Conservation (phyloP, 108 stramenopile genomes). For the Cyclotella kingstonii region DNA sequence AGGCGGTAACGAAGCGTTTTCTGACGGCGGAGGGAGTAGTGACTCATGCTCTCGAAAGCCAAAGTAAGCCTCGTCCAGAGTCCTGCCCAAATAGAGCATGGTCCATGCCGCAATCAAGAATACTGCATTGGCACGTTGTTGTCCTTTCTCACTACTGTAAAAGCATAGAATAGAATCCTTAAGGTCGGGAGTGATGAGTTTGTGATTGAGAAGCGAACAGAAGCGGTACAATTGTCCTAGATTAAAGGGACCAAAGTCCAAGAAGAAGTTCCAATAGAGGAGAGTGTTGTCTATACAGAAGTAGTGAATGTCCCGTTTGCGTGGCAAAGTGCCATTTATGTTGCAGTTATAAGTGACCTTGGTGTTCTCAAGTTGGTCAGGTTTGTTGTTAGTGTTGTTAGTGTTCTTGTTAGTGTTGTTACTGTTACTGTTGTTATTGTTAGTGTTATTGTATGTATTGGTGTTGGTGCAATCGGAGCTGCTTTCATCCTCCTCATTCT, state of each 20-base stretch:
- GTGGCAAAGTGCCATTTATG: background rate
- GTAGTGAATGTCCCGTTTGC: conserved; percentile 49
- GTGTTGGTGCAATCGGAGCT: background rate
- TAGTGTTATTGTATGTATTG: background rate
- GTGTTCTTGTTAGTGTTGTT: background rate
- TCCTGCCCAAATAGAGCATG: conserved; percentile 81
- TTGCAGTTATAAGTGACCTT: conserved; percentile 1
- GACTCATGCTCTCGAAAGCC: conserved; percentile 40
- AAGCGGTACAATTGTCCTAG: conserved; percentile 97
- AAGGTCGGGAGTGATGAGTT: conserved; percentile 34
- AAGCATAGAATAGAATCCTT: conserved; percentile 67
- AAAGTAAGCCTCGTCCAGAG: conserved; percentile 67
- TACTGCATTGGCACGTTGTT: conserved; percentile 91
- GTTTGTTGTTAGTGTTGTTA: background rate
- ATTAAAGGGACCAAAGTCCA: conserved; percentile 99
- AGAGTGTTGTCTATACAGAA: conserved; percentile 92
- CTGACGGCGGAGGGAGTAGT: conserved; percentile 2
- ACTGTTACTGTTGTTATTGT: background rate
- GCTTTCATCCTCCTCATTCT: conserved; percentile 15
- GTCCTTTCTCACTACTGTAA: conserved; percentile 68
- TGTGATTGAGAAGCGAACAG: conserved; percentile 76
- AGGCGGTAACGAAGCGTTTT: background rate
- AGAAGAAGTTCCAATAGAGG: conserved; percentile 99
- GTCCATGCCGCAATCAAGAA: conserved; percentile 91
- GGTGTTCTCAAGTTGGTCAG: background rate